Evolutionary conservation across 768 basidiomycete genomes (phyloP).

Genomic region (Tephrocybe sp.): DNA sequence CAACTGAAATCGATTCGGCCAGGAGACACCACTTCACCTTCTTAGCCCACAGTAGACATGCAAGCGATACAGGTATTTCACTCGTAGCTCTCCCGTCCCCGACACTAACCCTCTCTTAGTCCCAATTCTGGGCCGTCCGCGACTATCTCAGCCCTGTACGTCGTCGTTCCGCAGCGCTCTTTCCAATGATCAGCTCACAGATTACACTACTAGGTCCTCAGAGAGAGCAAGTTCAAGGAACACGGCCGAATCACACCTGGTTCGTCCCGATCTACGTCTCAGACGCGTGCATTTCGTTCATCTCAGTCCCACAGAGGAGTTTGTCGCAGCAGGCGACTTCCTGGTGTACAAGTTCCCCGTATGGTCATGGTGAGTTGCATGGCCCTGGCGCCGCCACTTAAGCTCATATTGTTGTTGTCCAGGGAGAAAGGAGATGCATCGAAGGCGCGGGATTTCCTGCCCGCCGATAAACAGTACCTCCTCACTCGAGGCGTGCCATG

Average conservation of each 20-base stretch:
- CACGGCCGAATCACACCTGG: conserved; percentile 95
- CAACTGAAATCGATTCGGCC: conserved; percentile 30
- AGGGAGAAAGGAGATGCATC: conserved; percentile 94
- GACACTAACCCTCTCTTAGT: conserved; percentile 6
- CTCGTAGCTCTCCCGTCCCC: background rate
- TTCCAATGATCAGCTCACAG: conserved; percentile 30
- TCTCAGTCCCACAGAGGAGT: conserved; percentile 70
- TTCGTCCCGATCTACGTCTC: conserved; percentile 32
- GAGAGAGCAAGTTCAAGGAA: conserved; percentile 99
- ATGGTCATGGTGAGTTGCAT: conserved; percentile 81
- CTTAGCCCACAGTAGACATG: conserved; percentile 27
- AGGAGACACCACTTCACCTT: conserved; percentile 16
- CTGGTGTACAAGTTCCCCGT: conserved; percentile 97
- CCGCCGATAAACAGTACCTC: conserved; percentile 93
- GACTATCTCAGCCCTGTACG: conserved; percentile 88
- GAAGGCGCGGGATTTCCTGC: conserved; percentile 90
- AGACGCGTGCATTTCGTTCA: conserved; percentile 20
- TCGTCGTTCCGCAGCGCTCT: conserved; percentile 11
- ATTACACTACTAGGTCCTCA: conserved; percentile 70
- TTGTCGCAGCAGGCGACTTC: conserved; percentile 97
- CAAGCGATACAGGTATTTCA: conserved; percentile 40
- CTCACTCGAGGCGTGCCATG: conserved; percentile 97
- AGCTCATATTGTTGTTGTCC: conserved; percentile 8
- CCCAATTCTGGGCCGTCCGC: conserved; percentile 49
- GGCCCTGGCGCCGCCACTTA: background rate